A percentile compares a stretch with the other conserved stretches of the same genome.
These are phyloP conservation scores for Tritrichomonas musculus DNA, from an alignment of 208 protist genomes.

Conservation along the genomic window DNA sequence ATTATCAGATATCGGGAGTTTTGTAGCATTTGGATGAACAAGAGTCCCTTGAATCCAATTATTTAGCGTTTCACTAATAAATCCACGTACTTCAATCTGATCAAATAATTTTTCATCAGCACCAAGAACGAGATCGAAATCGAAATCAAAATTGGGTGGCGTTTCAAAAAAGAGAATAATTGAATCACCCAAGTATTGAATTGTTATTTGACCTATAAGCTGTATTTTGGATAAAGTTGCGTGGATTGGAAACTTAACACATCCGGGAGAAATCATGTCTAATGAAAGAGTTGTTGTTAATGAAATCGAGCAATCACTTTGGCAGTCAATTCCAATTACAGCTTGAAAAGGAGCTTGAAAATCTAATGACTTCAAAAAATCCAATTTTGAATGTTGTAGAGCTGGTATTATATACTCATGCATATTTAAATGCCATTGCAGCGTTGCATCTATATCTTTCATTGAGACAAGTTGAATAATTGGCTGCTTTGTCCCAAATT, in stretches of 20 bases:
- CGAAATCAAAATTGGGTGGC: not conserved
- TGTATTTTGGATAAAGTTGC: not conserved
- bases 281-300: not conserved
- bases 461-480: constrained; percentile 3
- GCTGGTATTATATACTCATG: not conserved
- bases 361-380: not conserved
- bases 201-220: not conserved
- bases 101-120: constrained; percentile 23
- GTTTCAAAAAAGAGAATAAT: constrained; percentile 1
- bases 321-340: not conserved
- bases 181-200: constrained; percentile 11
- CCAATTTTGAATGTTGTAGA: too few relatives aligned
- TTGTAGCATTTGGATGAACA: constrained; percentile 10
- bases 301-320: not conserved
- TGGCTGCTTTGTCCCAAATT: not conserved
- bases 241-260: constrained; percentile 3
- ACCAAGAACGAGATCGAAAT: not conserved
- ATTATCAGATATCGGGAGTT: not conserved
- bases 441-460: not conserved
- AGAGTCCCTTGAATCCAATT: not conserved
- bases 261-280: not conserved
- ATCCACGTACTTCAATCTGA: not conserved
- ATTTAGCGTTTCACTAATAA: not conserved
- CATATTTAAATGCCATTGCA: constrained; percentile 12
- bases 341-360: constrained; percentile 30